Evolutionary conservation across 257 asterid species (phyloP).

Genomic region (Nicotiana tomentosiformis): DNA sequence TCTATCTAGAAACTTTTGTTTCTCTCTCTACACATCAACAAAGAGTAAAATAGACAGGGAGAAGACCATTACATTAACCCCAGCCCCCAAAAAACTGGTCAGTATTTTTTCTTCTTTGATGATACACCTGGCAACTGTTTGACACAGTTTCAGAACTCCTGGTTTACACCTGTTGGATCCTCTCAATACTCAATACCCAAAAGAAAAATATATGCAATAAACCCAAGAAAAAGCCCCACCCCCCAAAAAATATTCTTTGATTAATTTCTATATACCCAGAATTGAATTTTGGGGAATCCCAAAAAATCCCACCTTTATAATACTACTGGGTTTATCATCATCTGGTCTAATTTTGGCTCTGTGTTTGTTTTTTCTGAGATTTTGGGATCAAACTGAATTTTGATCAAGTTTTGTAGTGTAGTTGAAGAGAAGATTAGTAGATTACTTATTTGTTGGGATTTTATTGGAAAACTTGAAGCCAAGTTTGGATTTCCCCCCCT

Average conservation of each 20-base stretch:
- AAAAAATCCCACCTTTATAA: background rate
- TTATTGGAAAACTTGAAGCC: background rate
- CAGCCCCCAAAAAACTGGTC: background rate
- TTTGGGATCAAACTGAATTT: background rate
- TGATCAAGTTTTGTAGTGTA: constrained; percentile 9
- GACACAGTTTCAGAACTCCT: background rate
- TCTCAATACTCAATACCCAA: background rate
- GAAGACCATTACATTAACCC: background rate
- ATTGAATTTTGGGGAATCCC: background rate
- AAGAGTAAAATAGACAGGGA: background rate
- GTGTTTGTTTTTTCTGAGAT: background rate
- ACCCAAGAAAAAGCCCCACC: background rate
- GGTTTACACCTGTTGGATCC: constrained; percentile 8
- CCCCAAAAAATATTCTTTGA: background rate
- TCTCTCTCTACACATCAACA: background rate
- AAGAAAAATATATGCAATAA: background rate
- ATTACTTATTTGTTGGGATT: background rate
- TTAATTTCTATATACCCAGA: background rate
- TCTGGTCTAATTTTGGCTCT: background rate
- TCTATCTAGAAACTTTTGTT: background rate
- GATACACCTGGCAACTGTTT: constrained; percentile 3
- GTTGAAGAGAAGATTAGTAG: background rate
- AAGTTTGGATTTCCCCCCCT: background rate
- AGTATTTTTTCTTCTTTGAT: background rate
- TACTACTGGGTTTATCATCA: background rate